These are phyloP conservation scores for Penicillium sp. DNA, from an alignment of 2,329 filamentous ascomycete genomes.

Conservation along the genomic window DNA sequence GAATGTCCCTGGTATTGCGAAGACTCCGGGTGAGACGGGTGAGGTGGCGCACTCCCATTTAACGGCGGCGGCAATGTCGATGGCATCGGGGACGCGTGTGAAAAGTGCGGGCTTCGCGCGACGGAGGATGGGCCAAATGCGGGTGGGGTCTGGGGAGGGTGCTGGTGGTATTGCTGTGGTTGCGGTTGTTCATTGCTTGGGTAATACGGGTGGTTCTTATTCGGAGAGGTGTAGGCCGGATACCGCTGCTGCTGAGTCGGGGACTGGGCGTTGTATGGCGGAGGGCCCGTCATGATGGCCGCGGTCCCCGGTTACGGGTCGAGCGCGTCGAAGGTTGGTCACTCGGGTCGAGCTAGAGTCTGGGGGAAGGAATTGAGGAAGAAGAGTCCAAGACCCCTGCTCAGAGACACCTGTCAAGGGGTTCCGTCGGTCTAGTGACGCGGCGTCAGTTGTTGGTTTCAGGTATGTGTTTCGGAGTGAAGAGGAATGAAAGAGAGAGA, in stretches of 20 bases:
- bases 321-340: conserved; percentile 27
- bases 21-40: conserved; percentile 33
- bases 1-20: conserved; percentile 40
- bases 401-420: conserved; percentile 25
- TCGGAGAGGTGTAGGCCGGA: conserved; percentile 45
- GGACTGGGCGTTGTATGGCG: conserved; percentile 48
- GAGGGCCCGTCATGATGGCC: conserved; percentile 46
- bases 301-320: conserved; percentile 30
- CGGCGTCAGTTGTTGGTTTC: conserved; percentile 23
- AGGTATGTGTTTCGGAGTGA: conserved; percentile 6
- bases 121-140: conserved; percentile 39
- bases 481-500: conserved; percentile 8
- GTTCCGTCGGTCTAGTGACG: conserved; percentile 16
- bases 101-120: conserved; percentile 43
- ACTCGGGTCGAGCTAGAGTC: conserved; percentile 1
- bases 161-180: conserved; percentile 38
- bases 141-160: conserved; percentile 46
- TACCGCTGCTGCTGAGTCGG: conserved; percentile 46
- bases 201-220: conserved; percentile 44
- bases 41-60: conserved; percentile 37
- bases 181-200: conserved; percentile 41
- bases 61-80: conserved; percentile 41
- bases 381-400: conserved; percentile 11
- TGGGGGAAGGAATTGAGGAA: conserved; percentile 17
- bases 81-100: conserved; percentile 42